Evolutionary conservation across 176 grass and related monocot species (phyloP).

Genomic region (Leersia perrieri): DNA sequence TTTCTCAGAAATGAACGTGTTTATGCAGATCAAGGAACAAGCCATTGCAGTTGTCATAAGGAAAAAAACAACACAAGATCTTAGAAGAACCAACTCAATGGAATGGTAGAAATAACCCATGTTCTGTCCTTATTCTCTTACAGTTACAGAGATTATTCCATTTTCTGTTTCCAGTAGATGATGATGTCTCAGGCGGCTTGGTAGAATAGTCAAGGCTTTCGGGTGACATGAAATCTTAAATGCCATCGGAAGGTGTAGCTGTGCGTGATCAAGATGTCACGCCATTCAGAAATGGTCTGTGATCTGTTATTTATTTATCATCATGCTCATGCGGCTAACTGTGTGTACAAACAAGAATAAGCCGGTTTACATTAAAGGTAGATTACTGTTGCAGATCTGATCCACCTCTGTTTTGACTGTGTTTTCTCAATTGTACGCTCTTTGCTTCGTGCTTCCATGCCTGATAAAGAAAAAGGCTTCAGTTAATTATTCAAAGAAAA

Average conservation of each 20-base stretch:
- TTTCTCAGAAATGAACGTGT: conserved; percentile 1
- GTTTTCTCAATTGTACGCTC: not conserved
- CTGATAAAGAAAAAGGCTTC: not conserved
- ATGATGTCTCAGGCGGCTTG: conserved; percentile 13
- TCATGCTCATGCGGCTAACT: conserved; percentile 6
- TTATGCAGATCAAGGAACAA: conserved; percentile 72
- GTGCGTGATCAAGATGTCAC: conserved; percentile 37
- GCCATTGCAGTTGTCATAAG: conserved; percentile 46
- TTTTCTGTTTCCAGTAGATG: conserved; percentile 30
- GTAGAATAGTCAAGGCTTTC: conserved; percentile 33
- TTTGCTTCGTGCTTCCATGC: not conserved
- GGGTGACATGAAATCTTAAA: conserved; percentile 3
- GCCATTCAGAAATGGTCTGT: conserved; percentile 25
- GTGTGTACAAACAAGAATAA: conserved; percentile 45
- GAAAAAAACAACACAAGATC: conserved; percentile 51
- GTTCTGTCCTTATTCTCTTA: conserved; percentile 28
- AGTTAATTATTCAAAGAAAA: not conserved
- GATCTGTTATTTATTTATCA: conserved; percentile 30
- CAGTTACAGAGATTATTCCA: conserved; percentile 19
- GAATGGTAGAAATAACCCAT: conserved; percentile 63
- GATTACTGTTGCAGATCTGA: conserved; percentile 3
- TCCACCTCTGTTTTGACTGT: not conserved
- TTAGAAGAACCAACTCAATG: conserved; percentile 71
- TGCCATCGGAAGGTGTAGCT: conserved; percentile 20
- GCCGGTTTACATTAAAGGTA: conserved; percentile 26